Evolutionary conservation across 345 rosid genomes (phyloP).

Genomic region (Citropsis articulata): DNA sequence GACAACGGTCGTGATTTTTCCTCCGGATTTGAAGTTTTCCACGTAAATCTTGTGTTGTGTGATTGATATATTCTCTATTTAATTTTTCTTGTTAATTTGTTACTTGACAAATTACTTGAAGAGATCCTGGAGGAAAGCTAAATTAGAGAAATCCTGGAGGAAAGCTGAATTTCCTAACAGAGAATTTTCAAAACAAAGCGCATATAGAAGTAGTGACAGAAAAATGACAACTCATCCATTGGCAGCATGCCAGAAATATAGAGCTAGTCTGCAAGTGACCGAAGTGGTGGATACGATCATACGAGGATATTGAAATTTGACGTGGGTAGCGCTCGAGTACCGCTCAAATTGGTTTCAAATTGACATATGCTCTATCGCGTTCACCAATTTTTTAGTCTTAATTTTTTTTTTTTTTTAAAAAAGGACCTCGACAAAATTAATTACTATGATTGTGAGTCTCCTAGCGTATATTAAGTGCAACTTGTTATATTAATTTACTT

Average conservation of each 20-base stretch:
- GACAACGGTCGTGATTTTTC: too few relatives aligned
- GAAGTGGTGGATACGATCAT: not conserved
- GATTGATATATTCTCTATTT: too few relatives aligned
- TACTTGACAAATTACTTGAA: too few relatives aligned
- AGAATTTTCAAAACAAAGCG: not conserved
- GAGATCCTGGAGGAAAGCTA: too few relatives aligned
- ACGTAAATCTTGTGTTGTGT: too few relatives aligned
- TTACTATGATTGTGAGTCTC: not conserved
- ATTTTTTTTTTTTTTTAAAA: too few relatives aligned
- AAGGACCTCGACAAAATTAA: not conserved
- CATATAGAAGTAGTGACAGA: not conserved
- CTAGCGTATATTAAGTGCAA: not conserved
- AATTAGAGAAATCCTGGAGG: too few relatives aligned
- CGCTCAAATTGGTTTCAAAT: not conserved
- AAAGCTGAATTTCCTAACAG: too few relatives aligned
- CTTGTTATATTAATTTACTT: not conserved
- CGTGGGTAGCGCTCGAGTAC: not conserved
- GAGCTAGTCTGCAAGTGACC: not conserved
- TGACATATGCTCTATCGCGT: too few relatives aligned
- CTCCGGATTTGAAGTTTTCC: too few relatives aligned
- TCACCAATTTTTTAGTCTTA: too few relatives aligned
- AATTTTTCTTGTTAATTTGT: too few relatives aligned
- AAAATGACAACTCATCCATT: not conserved
- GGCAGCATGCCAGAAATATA: not conserved
- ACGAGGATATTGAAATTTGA: not conserved